phyloP scores from a whole-genome alignment of 2,329 filamentous ascomycete genomes.

The Tolypocladium guangdongense region DNA sequence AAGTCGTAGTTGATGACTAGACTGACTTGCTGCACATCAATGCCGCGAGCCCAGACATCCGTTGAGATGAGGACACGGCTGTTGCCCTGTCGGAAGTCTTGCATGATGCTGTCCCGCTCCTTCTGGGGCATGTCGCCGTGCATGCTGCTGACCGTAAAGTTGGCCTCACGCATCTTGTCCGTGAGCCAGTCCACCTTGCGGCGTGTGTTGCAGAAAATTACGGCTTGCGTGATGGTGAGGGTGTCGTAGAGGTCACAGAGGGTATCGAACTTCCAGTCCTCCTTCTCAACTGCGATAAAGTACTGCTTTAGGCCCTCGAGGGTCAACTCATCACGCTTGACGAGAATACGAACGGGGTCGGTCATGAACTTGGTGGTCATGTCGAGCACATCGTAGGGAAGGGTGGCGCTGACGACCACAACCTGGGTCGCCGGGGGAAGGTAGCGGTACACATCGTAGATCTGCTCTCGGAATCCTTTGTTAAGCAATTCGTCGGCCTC shows the following conservation, averaged over 20 bases:
- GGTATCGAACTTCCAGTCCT: slow-evolving; percentile 99
- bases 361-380: slow-evolving; percentile 99
- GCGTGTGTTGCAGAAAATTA: slow-evolving; percentile 99
- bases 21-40: slow-evolving; percentile 96
- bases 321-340: slow-evolving; percentile 97
- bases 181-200: slow-evolving; percentile 99
- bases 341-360: slow-evolving; percentile 87
- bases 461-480: slow-evolving; percentile 94
- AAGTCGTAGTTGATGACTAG: slow-evolving; percentile 99
- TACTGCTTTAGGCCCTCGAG: slow-evolving; percentile 97
- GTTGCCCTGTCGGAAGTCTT: slow-evolving; percentile 95
- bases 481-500: slow-evolving; percentile 62
- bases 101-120: slow-evolving; percentile 97
- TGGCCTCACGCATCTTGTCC: slow-evolving; percentile 97
- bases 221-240: slow-evolving; percentile 93
- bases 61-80: slow-evolving; percentile 94
- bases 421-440: slow-evolving; percentile 94
- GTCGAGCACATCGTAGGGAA: slow-evolving; percentile 95
- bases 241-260: slow-evolving; percentile 98
- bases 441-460: slow-evolving; percentile 97
- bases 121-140: slow-evolving; percentile 99
- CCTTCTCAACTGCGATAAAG: slow-evolving; percentile 98
- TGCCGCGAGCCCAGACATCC: slow-evolving; percentile 95
- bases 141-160: slow-evolving; percentile 98
- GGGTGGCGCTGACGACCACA: slow-evolving; percentile 92